Evolutionary conservation across 257 asterid genomes (phyloP).

Genomic region (Salvia splendens): DNA sequence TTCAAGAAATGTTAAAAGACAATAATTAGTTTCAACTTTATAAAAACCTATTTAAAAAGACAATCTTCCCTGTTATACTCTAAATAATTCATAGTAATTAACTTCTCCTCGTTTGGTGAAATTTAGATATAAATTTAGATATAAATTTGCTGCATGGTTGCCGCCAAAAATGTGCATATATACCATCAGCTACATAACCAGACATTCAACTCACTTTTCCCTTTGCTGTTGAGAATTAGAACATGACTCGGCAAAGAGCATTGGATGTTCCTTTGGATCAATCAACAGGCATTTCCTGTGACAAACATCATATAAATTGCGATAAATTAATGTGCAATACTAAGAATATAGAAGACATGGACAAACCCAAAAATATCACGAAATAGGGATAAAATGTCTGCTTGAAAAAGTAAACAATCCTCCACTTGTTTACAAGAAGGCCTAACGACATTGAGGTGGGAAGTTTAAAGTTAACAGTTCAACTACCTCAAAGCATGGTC

Average conservation of each 20-base stretch:
- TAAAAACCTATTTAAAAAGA: background rate
- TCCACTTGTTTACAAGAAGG: conserved; percentile 14
- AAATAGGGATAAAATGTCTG: background rate
- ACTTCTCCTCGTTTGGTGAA: conserved; percentile 4
- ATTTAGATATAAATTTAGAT: too few species aligned
- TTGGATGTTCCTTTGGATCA: conserved; percentile 98
- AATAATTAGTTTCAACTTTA: background rate
- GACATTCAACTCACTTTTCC: conserved; percentile 76
- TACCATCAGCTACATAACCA: background rate
- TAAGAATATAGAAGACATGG: conserved; percentile 11
- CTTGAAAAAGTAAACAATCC: conserved; percentile 5
- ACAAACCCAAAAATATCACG: background rate
- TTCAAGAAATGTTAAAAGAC: conserved; percentile 13
- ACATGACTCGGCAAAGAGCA: conserved; percentile 97
- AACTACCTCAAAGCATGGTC: conserved; percentile 89
- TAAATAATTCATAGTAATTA: background rate
- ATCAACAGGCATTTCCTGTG: conserved; percentile 85
- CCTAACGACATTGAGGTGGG: conserved; percentile 19
- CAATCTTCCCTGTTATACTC: conserved; percentile 8
- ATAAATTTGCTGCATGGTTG: conserved; percentile 7
- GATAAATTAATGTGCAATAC: conserved; percentile 8
- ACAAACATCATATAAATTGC: conserved; percentile 9
- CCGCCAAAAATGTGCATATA: conserved; percentile 14
- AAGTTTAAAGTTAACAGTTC: background rate
- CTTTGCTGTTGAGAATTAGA: conserved; percentile 87